These are phyloP conservation scores for Zizania palustris DNA, from an alignment of 202 grass and related monocot species.

Conservation along the genomic window DNA sequence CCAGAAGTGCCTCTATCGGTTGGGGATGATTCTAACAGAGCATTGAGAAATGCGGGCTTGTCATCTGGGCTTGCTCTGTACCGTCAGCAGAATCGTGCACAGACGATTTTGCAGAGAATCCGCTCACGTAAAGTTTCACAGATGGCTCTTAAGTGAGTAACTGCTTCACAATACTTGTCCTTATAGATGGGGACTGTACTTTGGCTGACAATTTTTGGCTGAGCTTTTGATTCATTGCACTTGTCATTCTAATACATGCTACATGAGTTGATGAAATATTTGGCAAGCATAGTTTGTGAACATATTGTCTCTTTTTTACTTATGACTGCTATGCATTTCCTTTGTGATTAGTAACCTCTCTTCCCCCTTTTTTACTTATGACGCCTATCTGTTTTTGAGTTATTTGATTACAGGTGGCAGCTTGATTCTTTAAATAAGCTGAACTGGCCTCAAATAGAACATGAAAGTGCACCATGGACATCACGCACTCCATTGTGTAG, in stretches of 20 bases:
- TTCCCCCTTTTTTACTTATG: constrained; percentile 40
- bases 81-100: constrained; percentile 73
- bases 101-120: constrained; percentile 93
- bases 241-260: constrained; percentile 40
- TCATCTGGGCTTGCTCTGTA: constrained; percentile 72
- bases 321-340: constrained; percentile 34
- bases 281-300: constrained; percentile 34
- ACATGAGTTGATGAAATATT: constrained; percentile 47
- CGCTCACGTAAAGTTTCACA: constrained; percentile 80
- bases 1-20: constrained; percentile 66
- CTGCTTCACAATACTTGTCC: constrained; percentile 58
- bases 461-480: constrained; percentile 84
- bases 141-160: constrained; percentile 96
- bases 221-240: constrained; percentile 50
- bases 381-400: constrained; percentile 50
- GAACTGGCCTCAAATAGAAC: constrained; percentile 77
- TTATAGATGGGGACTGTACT: constrained; percentile 48
- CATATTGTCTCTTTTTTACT: constrained; percentile 33
- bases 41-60: constrained; percentile 57
- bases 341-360: constrained; percentile 40
- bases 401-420: constrained; percentile 83
- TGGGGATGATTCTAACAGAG: constrained; percentile 52
- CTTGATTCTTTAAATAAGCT: constrained; percentile 90
- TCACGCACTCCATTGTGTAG: constrained; percentile 62
- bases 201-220: constrained; percentile 44